Evolutionary conservation across 1,139 yeast species (phyloP).

Genomic region (Taphrina betulina): DNA sequence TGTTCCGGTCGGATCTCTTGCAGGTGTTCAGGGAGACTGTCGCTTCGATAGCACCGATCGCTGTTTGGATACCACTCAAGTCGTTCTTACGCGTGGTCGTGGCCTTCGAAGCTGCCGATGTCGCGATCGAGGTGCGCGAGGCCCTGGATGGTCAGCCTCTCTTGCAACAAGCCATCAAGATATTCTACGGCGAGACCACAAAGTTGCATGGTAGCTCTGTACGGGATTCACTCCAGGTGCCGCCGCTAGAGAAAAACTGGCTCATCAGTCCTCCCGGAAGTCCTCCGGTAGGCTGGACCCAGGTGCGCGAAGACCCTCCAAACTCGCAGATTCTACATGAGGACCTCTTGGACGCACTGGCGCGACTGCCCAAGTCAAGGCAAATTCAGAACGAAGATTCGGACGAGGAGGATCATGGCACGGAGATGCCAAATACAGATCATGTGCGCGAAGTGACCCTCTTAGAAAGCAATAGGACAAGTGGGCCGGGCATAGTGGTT

Average conservation of each 20-base stretch:
- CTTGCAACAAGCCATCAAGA: conserved; percentile 4
- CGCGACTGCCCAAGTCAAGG: neutral
- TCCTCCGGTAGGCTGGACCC: conserved; percentile 50
- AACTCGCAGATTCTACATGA: conserved; percentile 31
- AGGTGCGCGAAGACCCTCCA: conserved; percentile 46
- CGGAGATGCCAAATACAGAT: neutral
- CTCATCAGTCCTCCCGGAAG: conserved; percentile 51
- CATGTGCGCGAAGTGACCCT: neutral
- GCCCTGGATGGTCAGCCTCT: conserved; percentile 24
- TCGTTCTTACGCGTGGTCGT: conserved; percentile 46
- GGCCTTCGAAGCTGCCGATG: conserved; percentile 42
- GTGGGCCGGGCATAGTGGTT: conserved; percentile 3
- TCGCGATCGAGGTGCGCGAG: conserved; percentile 40
- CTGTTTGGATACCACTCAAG: conserved; percentile 44
- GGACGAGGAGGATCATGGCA: neutral
- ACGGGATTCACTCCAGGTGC: conserved; percentile 41
- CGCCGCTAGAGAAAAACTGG: conserved; percentile 47
- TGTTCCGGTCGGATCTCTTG: neutral
- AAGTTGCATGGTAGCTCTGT: conserved; percentile 34
- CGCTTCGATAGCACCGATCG: neutral
- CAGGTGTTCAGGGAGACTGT: conserved; percentile 2
- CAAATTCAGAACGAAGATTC: neutral
- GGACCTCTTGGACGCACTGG: conserved; percentile 15
- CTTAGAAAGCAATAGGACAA: neutral
- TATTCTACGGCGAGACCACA: conserved; percentile 35